phyloP scores from a whole-genome alignment of 2,329 filamentous ascomycete genomes.

The Cercospora beticola region DNA sequence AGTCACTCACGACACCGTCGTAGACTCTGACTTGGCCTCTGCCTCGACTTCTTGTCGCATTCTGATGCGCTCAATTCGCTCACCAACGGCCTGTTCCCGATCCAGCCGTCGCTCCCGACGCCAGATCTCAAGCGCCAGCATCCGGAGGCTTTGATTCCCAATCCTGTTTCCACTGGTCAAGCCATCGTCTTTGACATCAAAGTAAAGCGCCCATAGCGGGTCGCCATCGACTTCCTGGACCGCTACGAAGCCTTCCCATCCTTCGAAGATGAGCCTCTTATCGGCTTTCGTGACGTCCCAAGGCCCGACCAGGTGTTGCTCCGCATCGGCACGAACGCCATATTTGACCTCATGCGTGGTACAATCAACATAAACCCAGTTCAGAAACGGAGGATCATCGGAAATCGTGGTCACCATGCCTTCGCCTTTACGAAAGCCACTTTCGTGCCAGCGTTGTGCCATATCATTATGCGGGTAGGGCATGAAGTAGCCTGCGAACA shows the following conservation, averaged over 20 bases:
- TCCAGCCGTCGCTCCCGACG: slow-evolving; percentile 33
- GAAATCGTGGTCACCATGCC: slow-evolving; percentile 50
- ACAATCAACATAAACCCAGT: slow-evolving; percentile 66
- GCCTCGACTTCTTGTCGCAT: slow-evolving; percentile 13
- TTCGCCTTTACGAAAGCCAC: slow-evolving; percentile 42
- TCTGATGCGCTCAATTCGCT: slow-evolving; percentile 32
- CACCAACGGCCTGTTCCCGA: slow-evolving; percentile 28
- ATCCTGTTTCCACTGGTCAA: slow-evolving; percentile 35
- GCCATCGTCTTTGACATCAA: slow-evolving; percentile 49
- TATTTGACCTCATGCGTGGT: slow-evolving; percentile 63
- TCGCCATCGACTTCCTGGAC: slow-evolving; percentile 48
- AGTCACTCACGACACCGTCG: slow-evolving; percentile 16
- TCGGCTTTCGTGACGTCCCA: slow-evolving; percentile 78
- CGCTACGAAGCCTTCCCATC: slow-evolving; percentile 58
- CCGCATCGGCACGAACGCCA: slow-evolving; percentile 56
- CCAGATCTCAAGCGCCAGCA: slow-evolving; percentile 37
- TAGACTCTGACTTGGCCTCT: slow-evolving; percentile 14
- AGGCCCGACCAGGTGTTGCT: slow-evolving; percentile 70
- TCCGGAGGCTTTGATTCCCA: slow-evolving; percentile 31
- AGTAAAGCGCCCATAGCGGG: slow-evolving; percentile 54
- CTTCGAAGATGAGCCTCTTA: slow-evolving; percentile 54
- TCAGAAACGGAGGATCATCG: slow-evolving; percentile 60
- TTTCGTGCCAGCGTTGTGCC: slow-evolving; percentile 32
- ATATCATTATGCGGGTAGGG: slow-evolving; percentile 45
- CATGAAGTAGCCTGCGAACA: slow-evolving; percentile 52